phyloP scores from a whole-genome alignment of 208 protist species.

The Trichomonas gallinae region DNA sequence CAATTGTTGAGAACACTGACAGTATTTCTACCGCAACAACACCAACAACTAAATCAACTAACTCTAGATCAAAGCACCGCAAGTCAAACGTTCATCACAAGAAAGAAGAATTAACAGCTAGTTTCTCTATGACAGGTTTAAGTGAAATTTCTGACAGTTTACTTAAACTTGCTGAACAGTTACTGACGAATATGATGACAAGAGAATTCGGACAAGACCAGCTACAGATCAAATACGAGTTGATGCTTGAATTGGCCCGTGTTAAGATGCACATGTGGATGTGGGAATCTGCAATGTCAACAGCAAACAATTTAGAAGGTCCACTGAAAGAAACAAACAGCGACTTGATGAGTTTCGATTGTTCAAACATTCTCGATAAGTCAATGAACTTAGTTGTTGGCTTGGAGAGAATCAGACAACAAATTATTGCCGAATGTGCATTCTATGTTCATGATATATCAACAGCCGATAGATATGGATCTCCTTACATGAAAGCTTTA shows the following conservation, averaged over 20 bases:
- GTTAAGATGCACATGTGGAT: not conserved
- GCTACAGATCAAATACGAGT: not conserved
- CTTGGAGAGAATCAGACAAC: not conserved
- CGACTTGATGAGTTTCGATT: not conserved
- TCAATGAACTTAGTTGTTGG: not conserved
- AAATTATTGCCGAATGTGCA: not conserved
- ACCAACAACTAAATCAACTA: not conserved
- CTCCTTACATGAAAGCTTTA: not conserved
- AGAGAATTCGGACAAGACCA: not conserved
- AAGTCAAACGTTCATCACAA: not conserved
- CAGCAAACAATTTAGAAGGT: not conserved
- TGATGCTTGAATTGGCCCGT: not conserved
- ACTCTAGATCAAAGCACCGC: not conserved
- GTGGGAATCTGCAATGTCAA: not conserved
- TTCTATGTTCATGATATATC: not conserved
- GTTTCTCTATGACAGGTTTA: not conserved
- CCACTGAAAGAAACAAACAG: not conserved
- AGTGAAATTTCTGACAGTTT: not conserved
- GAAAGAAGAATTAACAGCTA: not conserved
- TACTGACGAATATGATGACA: not conserved
- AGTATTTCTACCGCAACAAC: not conserved
- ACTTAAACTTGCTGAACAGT: not conserved
- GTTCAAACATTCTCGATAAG: not conserved
- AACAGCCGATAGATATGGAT: not conserved
- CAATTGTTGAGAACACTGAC: not conserved